Evolutionary conservation across 495 filamentous ascomycete genomes (phyloP).

Genomic region (Aspergillus campestris): DNA sequence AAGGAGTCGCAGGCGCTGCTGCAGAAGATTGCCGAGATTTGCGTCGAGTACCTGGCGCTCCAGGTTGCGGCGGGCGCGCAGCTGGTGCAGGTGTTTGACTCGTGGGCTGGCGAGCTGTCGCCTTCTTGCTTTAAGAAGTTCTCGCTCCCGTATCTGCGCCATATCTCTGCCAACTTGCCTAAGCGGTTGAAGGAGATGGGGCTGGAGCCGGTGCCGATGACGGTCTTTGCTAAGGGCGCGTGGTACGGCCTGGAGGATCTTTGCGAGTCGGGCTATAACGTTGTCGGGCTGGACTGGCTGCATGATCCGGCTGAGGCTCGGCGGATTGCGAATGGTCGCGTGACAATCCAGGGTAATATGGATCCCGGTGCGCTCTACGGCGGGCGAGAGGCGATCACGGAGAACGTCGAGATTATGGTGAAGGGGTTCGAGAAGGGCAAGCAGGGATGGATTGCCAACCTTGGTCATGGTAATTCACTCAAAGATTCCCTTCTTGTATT

Average conservation of each 20-base stretch:
- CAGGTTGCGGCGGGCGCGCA: conserved; percentile 89
- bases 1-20: conserved; percentile 70
- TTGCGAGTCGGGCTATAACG: conserved; percentile 83
- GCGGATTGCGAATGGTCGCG: conserved; percentile 61
- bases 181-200: conserved; percentile 60
- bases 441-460: conserved; percentile 79
- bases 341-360: conserved; percentile 88
- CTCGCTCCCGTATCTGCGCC: conserved; percentile 73
- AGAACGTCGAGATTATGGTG: conserved; percentile 74
- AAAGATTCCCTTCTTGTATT: neutral
- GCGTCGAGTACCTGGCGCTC: conserved; percentile 85
- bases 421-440: conserved; percentile 79
- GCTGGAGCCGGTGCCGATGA: conserved; percentile 83
- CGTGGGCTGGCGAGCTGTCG: conserved; percentile 91
- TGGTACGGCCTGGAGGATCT: conserved; percentile 89
- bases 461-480: conserved; percentile 67
- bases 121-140: conserved; percentile 74
- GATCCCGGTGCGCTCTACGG: conserved; percentile 93
- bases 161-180: conserved; percentile 75
- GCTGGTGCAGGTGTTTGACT: conserved; percentile 97
- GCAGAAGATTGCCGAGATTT: conserved; percentile 84
- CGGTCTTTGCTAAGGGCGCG: conserved; percentile 99
- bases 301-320: conserved; percentile 82
- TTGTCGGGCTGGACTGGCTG: conserved; percentile 91
- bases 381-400: conserved; percentile 66